Evolutionary conservation across 768 basidiomycete species (phyloP), one percentile per base, ranked within the genome.

Genomic region (Multifurca ochricompacta): DNA sequence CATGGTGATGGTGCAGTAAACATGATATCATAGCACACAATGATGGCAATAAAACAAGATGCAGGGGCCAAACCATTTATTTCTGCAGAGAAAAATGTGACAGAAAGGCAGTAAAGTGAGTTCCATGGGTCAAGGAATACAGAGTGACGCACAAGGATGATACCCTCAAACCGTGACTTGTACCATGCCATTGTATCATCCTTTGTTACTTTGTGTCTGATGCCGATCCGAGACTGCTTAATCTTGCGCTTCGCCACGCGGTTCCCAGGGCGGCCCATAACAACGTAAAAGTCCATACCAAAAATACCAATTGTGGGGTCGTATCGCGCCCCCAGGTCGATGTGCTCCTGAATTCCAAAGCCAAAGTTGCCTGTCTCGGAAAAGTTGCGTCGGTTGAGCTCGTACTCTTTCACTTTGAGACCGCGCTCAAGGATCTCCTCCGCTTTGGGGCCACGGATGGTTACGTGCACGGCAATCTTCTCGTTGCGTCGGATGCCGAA

Each of bases 401-500:
- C 95, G 80, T 99, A 98, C 76, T 99, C 95, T 82, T 99, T 99
- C 67, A 98, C 95, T 74, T 98, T 99, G 71, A 99, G 79, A 44
- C 93, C 95, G 65, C 95, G 91, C 78, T 99, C 95, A 65, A 99
- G 79, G 70, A 98, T 97, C 73, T 99, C 95, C 81, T 98, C 95
- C 34, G 95, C 95, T 76, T 99, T 99, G 63, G 95, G 95, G 27
- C 95, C 95, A 65, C 95, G 91, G 76, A 99, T 96, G 70, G 95
- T 99, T 66, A 94, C 92, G 74, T 94, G 92, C 62, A 91, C 89
- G 47, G 95, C 95, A 70, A 97, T 98, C 82, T 98, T 99, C 77
- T 99, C 95, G 78, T 99, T 99, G 77, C 95, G 90, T 71, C 95
- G 89, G 80, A 99, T 99, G 68, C 91, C 87, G 77, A 99, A 99